Conservation (phyloP, 176 grass and related monocot genomes). For the barley (Hordeum vulgare) region MorexV3_pseudomolecules_assembly NC_058522.1:73152689-73153188, state of each 20-base stretch:
- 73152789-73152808: neutral
- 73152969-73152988: neutral
- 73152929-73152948: neutral
- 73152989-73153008: neutral
- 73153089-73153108: too few relatives aligned
- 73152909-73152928: neutral
- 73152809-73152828: neutral
- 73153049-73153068: neutral
- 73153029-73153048: neutral
- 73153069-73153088: neutral
- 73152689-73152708: neutral
- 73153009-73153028: neutral
- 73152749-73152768: neutral
- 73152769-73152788: neutral
- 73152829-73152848: neutral
- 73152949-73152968: too few relatives aligned
- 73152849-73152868: neutral
- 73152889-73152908: too few relatives aligned
- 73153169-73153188: too few relatives aligned
- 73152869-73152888: neutral
- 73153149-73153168: too few relatives aligned
- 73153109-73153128: too few relatives aligned
- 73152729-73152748: neutral
- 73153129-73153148: too few relatives aligned
- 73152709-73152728: neutral